These are phyloP conservation scores for Candida parachauliodes DNA, from an alignment of 805 yeast genomes.

Conservation along the genomic window DNA sequence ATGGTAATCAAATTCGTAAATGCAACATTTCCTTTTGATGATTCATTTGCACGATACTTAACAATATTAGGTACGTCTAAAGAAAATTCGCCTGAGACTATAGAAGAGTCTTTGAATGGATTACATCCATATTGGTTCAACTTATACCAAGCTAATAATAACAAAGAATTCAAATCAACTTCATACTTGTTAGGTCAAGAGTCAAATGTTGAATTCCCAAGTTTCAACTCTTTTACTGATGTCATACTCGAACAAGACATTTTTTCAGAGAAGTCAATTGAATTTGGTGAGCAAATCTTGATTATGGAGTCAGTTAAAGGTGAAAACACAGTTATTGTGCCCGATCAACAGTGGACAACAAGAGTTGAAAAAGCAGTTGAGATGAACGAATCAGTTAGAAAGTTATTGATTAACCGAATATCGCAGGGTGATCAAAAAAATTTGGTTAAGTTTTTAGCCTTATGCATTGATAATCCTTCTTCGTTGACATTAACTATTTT, in stretches of 20 bases:
- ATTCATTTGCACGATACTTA: slow-evolving; percentile 62
- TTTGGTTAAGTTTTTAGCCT: slow-evolving; percentile 20
- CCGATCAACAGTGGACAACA: slow-evolving; percentile 72
- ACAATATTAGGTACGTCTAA: slow-evolving; percentile 62
- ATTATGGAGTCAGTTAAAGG: slow-evolving; percentile 62
- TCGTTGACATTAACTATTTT: slow-evolving; percentile 22
- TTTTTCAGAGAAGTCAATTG: slow-evolving; percentile 33
- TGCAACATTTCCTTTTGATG: slow-evolving; percentile 60
- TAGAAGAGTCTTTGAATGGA: slow-evolving; percentile 78
- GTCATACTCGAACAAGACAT: slow-evolving; percentile 20
- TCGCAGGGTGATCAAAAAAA: slow-evolving; percentile 16
- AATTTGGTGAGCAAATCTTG: slow-evolving; percentile 54
- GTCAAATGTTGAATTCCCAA: slow-evolving; percentile 50
- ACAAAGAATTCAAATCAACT: slow-evolving; percentile 41
- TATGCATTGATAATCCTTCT: slow-evolving; percentile 26
- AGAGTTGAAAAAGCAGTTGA: slow-evolving; percentile 68
- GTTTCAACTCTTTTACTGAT: slow-evolving; percentile 39
- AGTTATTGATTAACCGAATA: slow-evolving; percentile 20
- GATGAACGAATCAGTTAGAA: slow-evolving; percentile 50
- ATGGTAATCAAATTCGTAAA: slow-evolving; percentile 64
- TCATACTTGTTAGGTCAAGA: slow-evolving; percentile 41
- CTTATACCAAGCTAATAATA: slow-evolving; percentile 43
- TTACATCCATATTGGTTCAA: slow-evolving; percentile 80
- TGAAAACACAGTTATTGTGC: slow-evolving; percentile 50
- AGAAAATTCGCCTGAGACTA: slow-evolving; percentile 62